Evolutionary conservation across 345 rosid genomes (phyloP), one percentile per base, ranked within the genome.

Genomic region (Sisymbrium irio): DNA sequence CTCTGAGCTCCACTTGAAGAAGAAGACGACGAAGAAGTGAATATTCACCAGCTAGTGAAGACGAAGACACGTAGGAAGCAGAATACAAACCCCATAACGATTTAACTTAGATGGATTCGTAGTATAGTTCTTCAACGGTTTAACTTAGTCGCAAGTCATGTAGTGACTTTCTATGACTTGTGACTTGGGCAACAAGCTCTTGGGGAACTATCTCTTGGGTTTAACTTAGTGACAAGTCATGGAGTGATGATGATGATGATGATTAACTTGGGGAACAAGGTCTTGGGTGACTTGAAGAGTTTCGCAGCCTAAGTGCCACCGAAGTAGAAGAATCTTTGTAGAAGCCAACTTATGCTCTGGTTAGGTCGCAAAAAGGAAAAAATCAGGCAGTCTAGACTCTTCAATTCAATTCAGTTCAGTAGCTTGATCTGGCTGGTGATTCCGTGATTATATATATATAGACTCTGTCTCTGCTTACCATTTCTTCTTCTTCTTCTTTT

Each of bases 391-490:
- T 49, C 55, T 27, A 67, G n/a, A 47, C 14, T 46, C 77, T 57
- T 46, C 6, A 62, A 14, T 57, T 46, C 6, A 62, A 14, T 22
- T 42, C 40, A 60, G 69, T 30, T 67, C 17, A 44, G 60, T 62
- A 28, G 65, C 75, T 45, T 62, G 53, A 62, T 76, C 65, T 76
- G 75, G 51, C 35, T 62, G 59, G 75, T 36, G 44, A 69, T 76
- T 61, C 49, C 51, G 63, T 62, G 71, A 63, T 18, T 75, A 55
- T 65, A 27, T 25, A 32, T 19, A 30, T 14, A 50, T 0, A 56
- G 4, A 56, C 71, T 9, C 62, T 32, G 19, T 36, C 9, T 55
- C 51, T 70, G 27, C 25, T 30, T 17, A 46, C 13, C 32, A 36
- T 3, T 1, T 14, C 65, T 30, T 19, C 56, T 28, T 41, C 46